Percentiles rank a stretch among this genome's conserved stretches.
These are phyloP conservation scores for Aspergillus sp. DNA, from an alignment of 2,329 filamentous ascomycete genomes.

Conservation along the genomic window DNA sequence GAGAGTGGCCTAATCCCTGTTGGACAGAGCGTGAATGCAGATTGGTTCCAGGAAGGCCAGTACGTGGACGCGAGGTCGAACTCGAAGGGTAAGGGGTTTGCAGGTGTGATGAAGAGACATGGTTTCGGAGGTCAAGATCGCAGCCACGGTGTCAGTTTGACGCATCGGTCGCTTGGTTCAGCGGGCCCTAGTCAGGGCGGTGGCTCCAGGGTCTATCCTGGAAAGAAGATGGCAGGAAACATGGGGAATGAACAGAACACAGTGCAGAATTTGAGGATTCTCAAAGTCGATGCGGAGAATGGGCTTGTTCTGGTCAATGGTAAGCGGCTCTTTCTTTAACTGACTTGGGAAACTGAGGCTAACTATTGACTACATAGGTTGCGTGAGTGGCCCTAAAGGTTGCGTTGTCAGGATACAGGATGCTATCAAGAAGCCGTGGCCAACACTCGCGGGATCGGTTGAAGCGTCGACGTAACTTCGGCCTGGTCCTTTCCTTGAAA, in stretches of 20 bases:
- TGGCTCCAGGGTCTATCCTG: slow-evolving; percentile 87
- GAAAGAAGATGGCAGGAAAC: slow-evolving; percentile 95
- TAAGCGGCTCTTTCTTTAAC: slow-evolving; percentile 27
- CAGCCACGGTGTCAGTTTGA: slow-evolving; percentile 92
- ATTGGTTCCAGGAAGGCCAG: slow-evolving; percentile 89
- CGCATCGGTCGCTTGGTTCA: slow-evolving; percentile 89
- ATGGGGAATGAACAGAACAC: slow-evolving; percentile 92
- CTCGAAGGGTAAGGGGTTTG: slow-evolving; percentile 87
- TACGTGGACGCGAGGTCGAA: slow-evolving; percentile 81
- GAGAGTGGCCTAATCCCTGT: slow-evolving; percentile 71
- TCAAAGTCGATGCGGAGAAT: slow-evolving; percentile 83
- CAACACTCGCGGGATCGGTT: slow-evolving; percentile 41
- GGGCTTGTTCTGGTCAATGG: slow-evolving; percentile 88
- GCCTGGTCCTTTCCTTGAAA: slow-evolving; percentile 16
- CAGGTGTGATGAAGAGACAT: slow-evolving; percentile 96
- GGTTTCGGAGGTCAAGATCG: slow-evolving; percentile 86
- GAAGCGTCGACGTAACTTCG: slow-evolving; percentile 17
- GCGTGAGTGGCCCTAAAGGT: slow-evolving; percentile 84
- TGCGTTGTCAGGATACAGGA: slow-evolving; percentile 83
- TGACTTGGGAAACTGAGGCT: not conserved
- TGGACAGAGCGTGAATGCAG: slow-evolving; percentile 74
- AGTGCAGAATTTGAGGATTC: slow-evolving; percentile 83
- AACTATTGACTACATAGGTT: slow-evolving; percentile 43
- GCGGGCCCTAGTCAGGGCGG: slow-evolving; percentile 85
- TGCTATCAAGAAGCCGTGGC: slow-evolving; percentile 83